Conservation (phyloP, 768 basidiomycete species). For the Cantharellus cinnabarinus region DNA sequence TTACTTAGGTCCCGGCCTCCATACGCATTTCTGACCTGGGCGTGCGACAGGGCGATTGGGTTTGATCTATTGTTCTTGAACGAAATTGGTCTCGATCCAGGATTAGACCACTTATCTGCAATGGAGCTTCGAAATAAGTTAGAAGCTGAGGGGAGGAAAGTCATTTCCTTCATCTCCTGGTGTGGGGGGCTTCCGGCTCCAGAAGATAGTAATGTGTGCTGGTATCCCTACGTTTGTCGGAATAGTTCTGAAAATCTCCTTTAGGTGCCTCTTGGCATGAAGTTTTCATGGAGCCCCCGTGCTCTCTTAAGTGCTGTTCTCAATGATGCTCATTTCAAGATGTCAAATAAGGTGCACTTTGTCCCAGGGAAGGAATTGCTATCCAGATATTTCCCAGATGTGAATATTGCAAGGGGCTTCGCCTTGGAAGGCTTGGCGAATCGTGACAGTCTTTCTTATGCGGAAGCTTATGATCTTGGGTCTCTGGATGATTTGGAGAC, state of each 20-base stretch:
- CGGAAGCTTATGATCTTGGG: conserved; percentile 38
- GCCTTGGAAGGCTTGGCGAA: conserved; percentile 73
- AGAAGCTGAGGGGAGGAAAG: conserved; percentile 28
- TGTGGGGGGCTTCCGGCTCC: conserved; percentile 85
- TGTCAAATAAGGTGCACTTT: conserved; percentile 31
- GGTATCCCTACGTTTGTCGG: not conserved
- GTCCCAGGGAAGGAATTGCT: conserved; percentile 38
- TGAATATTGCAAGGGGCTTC: conserved; percentile 43
- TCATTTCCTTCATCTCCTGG: conserved; percentile 68
- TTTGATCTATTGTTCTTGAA: conserved; percentile 59
- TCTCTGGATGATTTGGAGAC: conserved; percentile 28
- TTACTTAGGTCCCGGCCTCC: not conserved
- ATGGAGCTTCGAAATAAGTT: conserved; percentile 42
- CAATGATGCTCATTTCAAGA: conserved; percentile 47
- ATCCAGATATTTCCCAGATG: conserved; percentile 34
- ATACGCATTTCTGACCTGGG: not conserved
- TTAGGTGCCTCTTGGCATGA: conserved; percentile 57
- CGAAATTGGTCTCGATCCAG: conserved; percentile 80
- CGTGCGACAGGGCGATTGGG: conserved; percentile 28
- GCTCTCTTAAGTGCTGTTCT: conserved; percentile 68
- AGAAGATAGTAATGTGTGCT: conserved; percentile 21
- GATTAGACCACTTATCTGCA: conserved; percentile 77
- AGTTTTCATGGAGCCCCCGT: conserved; percentile 83
- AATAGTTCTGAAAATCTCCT: not conserved
- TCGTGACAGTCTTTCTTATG: conserved; percentile 57